Percentiles rank a stretch among this genome's conserved stretches.
Conservation (phyloP, 1,284 basidiomycete species). For the Vanrija pseudolonga region DNA sequence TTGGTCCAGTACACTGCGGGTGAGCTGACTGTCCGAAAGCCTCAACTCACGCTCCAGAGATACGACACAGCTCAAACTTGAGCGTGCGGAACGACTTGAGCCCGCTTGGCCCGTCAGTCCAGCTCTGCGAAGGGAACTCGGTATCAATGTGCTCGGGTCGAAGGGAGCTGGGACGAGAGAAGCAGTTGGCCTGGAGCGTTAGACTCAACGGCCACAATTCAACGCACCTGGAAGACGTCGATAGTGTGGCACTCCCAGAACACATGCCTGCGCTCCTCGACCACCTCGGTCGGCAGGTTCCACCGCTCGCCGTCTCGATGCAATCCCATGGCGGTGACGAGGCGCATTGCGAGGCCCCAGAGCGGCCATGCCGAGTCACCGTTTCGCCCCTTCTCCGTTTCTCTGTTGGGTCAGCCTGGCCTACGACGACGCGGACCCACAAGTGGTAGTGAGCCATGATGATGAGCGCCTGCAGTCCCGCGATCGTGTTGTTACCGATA, state of each 20-base stretch:
- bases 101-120: constrained; percentile 6
- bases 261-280: constrained; percentile 33
- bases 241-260: constrained; percentile 31
- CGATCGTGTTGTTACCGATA: constrained; percentile 34
- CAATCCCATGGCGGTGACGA: constrained; percentile 34
- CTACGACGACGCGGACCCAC: not conserved
- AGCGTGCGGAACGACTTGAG: constrained; percentile 24
- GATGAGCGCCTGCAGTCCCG: constrained; percentile 35
- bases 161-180: constrained; percentile 28
- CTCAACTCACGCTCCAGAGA: constrained; percentile 18
- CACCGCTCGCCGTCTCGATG: constrained; percentile 43
- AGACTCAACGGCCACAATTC: not conserved
- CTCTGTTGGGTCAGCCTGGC: not conserved
- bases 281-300: constrained; percentile 33
- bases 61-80: constrained; percentile 29
- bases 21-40: not conserved
- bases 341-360: constrained; percentile 24
- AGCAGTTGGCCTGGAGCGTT: constrained; percentile 25
- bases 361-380: constrained; percentile 34
- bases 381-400: constrained; percentile 27
- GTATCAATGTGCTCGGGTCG: constrained; percentile 31
- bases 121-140: constrained; percentile 19
- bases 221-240: constrained; percentile 22
- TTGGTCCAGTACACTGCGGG: constrained; percentile 21
- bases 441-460: constrained; percentile 25